Evolutionary conservation across 1,284 basidiomycete genomes (phyloP).

Genomic region (Ceratobasidium sp.): DNA sequence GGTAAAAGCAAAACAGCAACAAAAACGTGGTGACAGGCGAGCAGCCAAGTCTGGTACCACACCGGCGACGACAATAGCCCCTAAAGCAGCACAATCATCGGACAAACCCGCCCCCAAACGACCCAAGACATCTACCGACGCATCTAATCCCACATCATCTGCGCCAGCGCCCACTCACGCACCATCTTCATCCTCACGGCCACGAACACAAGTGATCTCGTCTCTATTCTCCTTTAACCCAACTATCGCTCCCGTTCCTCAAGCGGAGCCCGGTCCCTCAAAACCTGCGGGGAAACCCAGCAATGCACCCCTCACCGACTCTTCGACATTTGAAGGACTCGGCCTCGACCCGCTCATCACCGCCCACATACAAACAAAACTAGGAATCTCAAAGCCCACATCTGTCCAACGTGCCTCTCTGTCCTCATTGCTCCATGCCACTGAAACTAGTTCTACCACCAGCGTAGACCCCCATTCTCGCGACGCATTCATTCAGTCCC

Average conservation of each 20-base stretch:
- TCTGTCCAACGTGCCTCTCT: constrained; percentile 89
- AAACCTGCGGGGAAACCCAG: constrained; percentile 66
- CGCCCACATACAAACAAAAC: constrained; percentile 81
- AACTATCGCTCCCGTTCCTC: constrained; percentile 57
- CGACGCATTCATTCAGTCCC: constrained; percentile 95
- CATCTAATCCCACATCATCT: constrained; percentile 6
- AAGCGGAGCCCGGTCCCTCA: constrained; percentile 52
- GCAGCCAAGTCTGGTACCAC: constrained; percentile 37
- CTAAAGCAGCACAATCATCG: constrained; percentile 34
- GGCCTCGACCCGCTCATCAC: constrained; percentile 85
- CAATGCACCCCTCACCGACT: constrained; percentile 82
- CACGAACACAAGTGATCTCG: constrained; percentile 81
- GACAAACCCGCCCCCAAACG: constrained; percentile 6
- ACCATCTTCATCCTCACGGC: constrained; percentile 49
- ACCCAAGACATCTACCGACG: not conserved
- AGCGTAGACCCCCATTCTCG: constrained; percentile 55
- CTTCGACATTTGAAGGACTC: constrained; percentile 77
- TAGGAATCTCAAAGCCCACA: constrained; percentile 88
- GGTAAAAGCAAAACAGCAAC: constrained; percentile 51
- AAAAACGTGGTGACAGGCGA: constrained; percentile 43
- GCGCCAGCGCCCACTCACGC: constrained; percentile 24
- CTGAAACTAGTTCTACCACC: constrained; percentile 54
- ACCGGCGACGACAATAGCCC: constrained; percentile 14
- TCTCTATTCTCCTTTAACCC: constrained; percentile 91
- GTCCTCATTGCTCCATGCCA: constrained; percentile 70